Evolutionary conservation across 1,284 basidiomycete genomes (phyloP).

Genomic region (Chalciporus sp.): DNA sequence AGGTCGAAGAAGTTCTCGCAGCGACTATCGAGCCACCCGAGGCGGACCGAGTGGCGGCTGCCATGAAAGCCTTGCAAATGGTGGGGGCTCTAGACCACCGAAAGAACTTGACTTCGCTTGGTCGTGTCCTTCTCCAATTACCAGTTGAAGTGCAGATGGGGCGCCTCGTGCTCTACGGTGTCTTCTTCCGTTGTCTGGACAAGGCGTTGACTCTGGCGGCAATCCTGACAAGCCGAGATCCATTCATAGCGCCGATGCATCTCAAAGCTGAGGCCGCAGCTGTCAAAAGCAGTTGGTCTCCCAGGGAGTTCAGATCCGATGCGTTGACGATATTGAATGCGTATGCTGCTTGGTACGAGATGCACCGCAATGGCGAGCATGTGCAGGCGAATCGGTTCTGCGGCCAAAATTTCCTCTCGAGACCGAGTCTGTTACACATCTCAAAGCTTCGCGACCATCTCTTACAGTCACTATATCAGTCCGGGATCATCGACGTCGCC

Average conservation of each 20-base stretch:
- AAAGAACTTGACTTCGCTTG: conserved; percentile 85
- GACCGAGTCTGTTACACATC: conserved; percentile 81
- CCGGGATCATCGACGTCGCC: conserved; percentile 81
- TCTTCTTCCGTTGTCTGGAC: conserved; percentile 93
- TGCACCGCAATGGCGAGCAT: conserved; percentile 70
- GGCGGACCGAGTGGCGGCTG: conserved; percentile 75
- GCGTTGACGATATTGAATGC: conserved; percentile 81
- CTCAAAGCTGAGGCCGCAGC: conserved; percentile 64
- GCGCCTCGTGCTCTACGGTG: conserved; percentile 86
- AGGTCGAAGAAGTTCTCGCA: conserved; percentile 85
- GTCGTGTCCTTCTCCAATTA: conserved; percentile 85
- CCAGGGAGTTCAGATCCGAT: conserved; percentile 84
- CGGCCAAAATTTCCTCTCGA: conserved; percentile 86
- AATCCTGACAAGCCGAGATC: conserved; percentile 88
- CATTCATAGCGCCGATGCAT: conserved; percentile 84
- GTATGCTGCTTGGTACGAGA: conserved; percentile 80
- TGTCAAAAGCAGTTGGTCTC: conserved; percentile 83
- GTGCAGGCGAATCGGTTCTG: conserved; percentile 76
- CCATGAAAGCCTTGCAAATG: conserved; percentile 82
- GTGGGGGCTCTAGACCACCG: conserved; percentile 84
- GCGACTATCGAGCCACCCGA: conserved; percentile 92
- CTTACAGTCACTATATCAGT: conserved; percentile 75
- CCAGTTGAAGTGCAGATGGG: conserved; percentile 92
- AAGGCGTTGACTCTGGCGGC: conserved; percentile 89
- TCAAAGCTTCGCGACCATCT: conserved; percentile 86